Percentiles rank a stretch among this genome's conserved stretches.
Evolutionary conservation across 495 filamentous ascomycete genomes (phyloP).

Genomic region (Xylaria scruposa): DNA sequence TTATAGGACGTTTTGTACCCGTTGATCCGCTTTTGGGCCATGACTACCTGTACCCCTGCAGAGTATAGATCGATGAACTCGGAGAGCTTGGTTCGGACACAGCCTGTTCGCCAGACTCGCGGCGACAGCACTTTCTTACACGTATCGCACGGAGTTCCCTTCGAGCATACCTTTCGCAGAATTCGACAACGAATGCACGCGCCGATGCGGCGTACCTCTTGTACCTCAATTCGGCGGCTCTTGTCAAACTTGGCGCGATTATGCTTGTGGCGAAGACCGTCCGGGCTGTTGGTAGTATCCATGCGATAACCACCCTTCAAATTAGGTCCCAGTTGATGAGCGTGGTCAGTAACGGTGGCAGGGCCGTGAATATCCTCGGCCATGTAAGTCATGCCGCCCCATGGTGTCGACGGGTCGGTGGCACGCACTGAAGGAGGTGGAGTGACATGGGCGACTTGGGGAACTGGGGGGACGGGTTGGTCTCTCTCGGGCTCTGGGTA

Average conservation of each 20-base stretch:
- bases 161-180: slow-evolving; percentile 85
- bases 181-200: slow-evolving; percentile 88
- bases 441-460: slow-evolving; percentile 1
- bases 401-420: slow-evolving; percentile 37
- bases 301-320: slow-evolving; percentile 52
- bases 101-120: slow-evolving; percentile 80
- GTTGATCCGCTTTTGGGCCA: slow-evolving; percentile 70
- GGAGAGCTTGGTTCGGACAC: slow-evolving; percentile 75
- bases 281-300: slow-evolving; percentile 39
- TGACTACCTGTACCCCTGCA: slow-evolving; percentile 70
- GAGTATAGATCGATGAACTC: slow-evolving; percentile 77
- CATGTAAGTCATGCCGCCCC: slow-evolving; percentile 52
- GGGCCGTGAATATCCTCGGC: slow-evolving; percentile 43
- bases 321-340: slow-evolving; percentile 30
- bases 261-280: slow-evolving; percentile 47
- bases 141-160: slow-evolving; percentile 80
- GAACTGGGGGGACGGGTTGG: not conserved
- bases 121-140: slow-evolving; percentile 79
- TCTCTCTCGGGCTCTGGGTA: slow-evolving; percentile 35
- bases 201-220: slow-evolving; percentile 78
- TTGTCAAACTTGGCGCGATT: slow-evolving; percentile 72
- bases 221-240: slow-evolving; percentile 75
- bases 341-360: slow-evolving; percentile 37
- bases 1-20: slow-evolving; percentile 62
- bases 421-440: slow-evolving; percentile 16